Evolutionary conservation across 371 early-diverging fungal species (phyloP).

Genomic region (Rhizopus microsporus): DNA sequence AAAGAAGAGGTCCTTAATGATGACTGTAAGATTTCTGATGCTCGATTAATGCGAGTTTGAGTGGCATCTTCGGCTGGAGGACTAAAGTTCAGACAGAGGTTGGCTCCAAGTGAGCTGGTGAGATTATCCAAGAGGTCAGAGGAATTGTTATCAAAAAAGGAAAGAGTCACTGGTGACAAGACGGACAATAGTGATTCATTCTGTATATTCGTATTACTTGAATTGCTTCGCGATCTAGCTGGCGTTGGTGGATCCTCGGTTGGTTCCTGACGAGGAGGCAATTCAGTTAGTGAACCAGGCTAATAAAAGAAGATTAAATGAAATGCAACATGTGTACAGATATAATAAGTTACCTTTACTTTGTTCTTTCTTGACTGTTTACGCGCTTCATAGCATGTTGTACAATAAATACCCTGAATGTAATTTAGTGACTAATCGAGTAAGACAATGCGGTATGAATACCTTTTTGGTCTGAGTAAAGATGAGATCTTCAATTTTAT

Average conservation of each 20-base stretch:
- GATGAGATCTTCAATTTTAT: conserved; percentile 74
- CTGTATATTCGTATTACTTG: conserved; percentile 3
- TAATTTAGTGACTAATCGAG: not conserved
- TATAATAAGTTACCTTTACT: conserved; percentile 13
- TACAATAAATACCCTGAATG: conserved; percentile 49
- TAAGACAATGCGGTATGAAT: conserved; percentile 3
- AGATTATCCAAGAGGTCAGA: conserved; percentile 21
- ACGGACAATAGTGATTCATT: conserved; percentile 13
- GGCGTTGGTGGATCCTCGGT: conserved; percentile 18
- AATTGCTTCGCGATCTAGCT: conserved; percentile 19
- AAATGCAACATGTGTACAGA: too few species aligned
- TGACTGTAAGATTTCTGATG: conserved; percentile 22
- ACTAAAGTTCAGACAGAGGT: conserved; percentile 4
- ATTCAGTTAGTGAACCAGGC: conserved; percentile 2
- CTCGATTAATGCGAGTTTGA: conserved; percentile 15
- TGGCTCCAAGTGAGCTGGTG: conserved; percentile 22
- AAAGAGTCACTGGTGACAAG: conserved; percentile 16
- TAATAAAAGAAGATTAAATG: not conserved
- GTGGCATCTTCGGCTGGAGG: not conserved
- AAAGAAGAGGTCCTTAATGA: conserved; percentile 19
- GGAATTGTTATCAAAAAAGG: conserved; percentile 22
- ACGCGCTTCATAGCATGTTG: conserved; percentile 40
- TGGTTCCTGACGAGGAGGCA: not conserved
- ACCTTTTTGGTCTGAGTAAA: conserved; percentile 82
- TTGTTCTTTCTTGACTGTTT: conserved; percentile 31